Conservation (phyloP, 345 rosid genomes). For the Salix brachista region DNA sequence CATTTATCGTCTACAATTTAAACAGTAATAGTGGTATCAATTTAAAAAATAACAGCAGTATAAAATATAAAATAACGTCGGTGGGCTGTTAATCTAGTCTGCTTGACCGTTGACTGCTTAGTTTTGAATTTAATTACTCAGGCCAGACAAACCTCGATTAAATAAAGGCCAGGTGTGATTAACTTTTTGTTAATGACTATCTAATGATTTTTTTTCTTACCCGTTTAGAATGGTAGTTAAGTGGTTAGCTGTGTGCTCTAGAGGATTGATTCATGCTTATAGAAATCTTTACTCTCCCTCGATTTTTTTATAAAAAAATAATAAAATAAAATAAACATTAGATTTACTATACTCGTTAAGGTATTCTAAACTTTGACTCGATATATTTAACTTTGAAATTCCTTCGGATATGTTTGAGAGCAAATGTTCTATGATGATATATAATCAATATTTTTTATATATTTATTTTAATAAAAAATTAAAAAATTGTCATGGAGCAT, state of each 20-base stretch:
- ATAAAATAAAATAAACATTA: no score
- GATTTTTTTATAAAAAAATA: no score
- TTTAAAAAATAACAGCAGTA: neutral
- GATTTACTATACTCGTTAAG: no score
- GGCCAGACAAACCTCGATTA: neutral
- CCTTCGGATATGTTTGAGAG: no score
- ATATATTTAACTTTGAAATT: no score
- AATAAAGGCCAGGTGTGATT: neutral
- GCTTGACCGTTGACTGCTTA: constrained; percentile 44
- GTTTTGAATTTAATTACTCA: neutral
- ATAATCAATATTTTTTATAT: no score
- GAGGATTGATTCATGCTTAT: no score
- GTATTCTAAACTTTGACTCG: no score
- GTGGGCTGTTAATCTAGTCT: neutral
- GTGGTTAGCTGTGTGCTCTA: neutral
- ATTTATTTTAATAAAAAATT: no score
- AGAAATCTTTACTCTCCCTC: no score
- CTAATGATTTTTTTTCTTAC: neutral
- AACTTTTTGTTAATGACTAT: neutral
- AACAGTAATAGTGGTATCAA: neutral
- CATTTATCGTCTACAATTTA: neutral
- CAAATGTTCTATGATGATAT: no score
- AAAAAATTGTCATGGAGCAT: no score
- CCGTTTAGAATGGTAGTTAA: constrained; percentile 24
- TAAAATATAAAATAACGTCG: neutral